Conservation (phyloP, 805 yeast genomes). For the Metschnikowia baotianmanensis region DNA sequence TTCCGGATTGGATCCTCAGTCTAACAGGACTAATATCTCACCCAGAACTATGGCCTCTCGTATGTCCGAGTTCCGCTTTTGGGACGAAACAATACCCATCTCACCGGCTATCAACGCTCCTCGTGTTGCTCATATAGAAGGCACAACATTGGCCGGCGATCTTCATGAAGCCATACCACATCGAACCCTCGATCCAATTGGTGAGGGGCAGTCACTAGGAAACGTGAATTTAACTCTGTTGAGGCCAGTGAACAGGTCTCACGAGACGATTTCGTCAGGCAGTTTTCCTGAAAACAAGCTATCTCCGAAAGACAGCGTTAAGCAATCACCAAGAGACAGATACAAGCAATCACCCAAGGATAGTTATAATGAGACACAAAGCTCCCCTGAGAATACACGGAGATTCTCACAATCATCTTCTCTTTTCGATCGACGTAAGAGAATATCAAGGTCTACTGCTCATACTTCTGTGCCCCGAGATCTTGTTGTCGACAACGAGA, state of each 20-base stretch:
- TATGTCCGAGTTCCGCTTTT: too few relatives aligned
- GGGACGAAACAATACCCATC: too few relatives aligned
- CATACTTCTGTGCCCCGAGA: slow-evolving; percentile 26
- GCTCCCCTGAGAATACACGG: background rate
- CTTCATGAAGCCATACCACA: background rate
- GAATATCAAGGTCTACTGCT: slow-evolving; percentile 21
- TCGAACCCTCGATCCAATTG: background rate
- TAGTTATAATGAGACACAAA: too few relatives aligned
- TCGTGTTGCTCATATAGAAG: too few relatives aligned
- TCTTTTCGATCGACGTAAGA: background rate
- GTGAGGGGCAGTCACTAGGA: slow-evolving; percentile 1
- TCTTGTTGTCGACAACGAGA: background rate
- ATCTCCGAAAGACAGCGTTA: background rate
- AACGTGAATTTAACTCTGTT: slow-evolving; percentile 24
- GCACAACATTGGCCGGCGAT: background rate
- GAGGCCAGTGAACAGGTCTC: slow-evolving; percentile 32
- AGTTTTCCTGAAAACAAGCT: background rate
- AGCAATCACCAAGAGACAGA: background rate
- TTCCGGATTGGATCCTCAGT: too few relatives aligned
- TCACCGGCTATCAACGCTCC: too few relatives aligned
- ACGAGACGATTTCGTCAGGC: slow-evolving; percentile 27
- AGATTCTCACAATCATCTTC: slow-evolving; percentile 1
- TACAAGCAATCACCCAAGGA: too few relatives aligned
- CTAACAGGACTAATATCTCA: background rate
- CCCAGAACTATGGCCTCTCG: background rate